A percentile compares a stretch with the other conserved stretches of the same genome.
Evolutionary conservation across 495 filamentous ascomycete species (phyloP).

Genomic region (Sphaerosporella brunnea): DNA sequence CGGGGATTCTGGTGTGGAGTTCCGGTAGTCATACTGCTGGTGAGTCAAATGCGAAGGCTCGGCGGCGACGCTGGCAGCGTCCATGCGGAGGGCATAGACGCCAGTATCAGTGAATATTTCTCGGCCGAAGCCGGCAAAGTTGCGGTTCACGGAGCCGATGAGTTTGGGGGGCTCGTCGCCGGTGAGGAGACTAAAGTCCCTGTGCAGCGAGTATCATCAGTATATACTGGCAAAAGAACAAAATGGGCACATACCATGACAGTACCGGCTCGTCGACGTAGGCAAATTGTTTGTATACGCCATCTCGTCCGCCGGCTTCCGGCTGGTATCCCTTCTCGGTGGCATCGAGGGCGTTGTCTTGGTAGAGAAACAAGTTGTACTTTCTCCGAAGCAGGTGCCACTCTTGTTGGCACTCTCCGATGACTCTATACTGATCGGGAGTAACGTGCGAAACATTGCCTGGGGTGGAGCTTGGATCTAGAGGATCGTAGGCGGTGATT

Average conservation of each 20-base stretch:
- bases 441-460: neutral
- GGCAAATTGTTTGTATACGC: constrained; percentile 44
- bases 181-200: constrained; percentile 38
- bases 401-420: constrained; percentile 50
- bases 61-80: constrained; percentile 35
- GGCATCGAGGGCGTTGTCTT: constrained; percentile 17
- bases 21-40: constrained; percentile 1
- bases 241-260: constrained; percentile 29
- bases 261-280: constrained; percentile 41
- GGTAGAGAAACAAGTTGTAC: constrained; percentile 48
- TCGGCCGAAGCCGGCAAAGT: constrained; percentile 50
- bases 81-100: constrained; percentile 53
- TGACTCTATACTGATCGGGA: constrained; percentile 30
- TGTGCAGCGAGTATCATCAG: neutral
- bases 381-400: constrained; percentile 50
- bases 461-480: neutral
- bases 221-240: neutral
- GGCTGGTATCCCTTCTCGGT: constrained; percentile 19
- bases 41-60: constrained; percentile 28
- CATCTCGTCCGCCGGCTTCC: constrained; percentile 23
- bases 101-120: constrained; percentile 58
- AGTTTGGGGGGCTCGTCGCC: constrained; percentile 24
- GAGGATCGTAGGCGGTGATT: constrained; percentile 35
- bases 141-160: constrained; percentile 48
- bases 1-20: neutral